phyloP scores from a whole-genome alignment of 495 filamentous ascomycete genomes.

The Penicillium macrosclerotiorum region DNA sequence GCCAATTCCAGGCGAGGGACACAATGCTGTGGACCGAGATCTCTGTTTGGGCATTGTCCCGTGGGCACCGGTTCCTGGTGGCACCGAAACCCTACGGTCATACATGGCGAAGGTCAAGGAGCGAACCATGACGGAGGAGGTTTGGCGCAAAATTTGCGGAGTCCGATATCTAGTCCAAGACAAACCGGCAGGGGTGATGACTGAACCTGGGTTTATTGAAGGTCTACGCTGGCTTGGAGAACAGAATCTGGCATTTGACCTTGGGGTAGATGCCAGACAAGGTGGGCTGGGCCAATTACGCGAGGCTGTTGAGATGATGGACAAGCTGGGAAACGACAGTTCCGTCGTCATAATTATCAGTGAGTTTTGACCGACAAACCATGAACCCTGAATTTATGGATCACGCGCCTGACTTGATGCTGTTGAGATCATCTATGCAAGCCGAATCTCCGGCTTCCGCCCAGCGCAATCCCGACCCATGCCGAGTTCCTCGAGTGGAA shows the following conservation, averaged over 20 bases:
- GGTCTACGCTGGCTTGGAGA: conserved; percentile 66
- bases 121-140: conserved; percentile 28
- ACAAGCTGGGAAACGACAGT: conserved; percentile 56
- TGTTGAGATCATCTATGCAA: conserved; percentile 81
- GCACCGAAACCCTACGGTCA: conserved; percentile 43
- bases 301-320: conserved; percentile 70
- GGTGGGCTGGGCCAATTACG: conserved; percentile 70
- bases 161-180: conserved; percentile 82
- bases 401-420: neutral
- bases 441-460: conserved; percentile 60
- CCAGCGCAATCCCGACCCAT: conserved; percentile 43
- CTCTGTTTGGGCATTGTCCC: conserved; percentile 68
- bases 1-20: conserved; percentile 59
- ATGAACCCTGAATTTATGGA: neutral
- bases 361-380: too few relatives aligned
- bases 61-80: conserved; percentile 75
- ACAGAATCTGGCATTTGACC: conserved; percentile 67
- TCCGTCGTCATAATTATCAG: conserved; percentile 65
- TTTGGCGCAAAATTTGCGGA: conserved; percentile 59
- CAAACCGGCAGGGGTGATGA: conserved; percentile 61
- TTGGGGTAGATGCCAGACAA: conserved; percentile 72
- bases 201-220: conserved; percentile 59
- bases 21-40: conserved; percentile 44
- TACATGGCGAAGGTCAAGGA: conserved; percentile 49
- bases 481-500: conserved; percentile 56